Percentiles rank a stretch among this genome's conserved stretches.
phyloP scores from a whole-genome alignment of 2,329 filamentous ascomycete species.

The Metarhizium sp. region DNA sequence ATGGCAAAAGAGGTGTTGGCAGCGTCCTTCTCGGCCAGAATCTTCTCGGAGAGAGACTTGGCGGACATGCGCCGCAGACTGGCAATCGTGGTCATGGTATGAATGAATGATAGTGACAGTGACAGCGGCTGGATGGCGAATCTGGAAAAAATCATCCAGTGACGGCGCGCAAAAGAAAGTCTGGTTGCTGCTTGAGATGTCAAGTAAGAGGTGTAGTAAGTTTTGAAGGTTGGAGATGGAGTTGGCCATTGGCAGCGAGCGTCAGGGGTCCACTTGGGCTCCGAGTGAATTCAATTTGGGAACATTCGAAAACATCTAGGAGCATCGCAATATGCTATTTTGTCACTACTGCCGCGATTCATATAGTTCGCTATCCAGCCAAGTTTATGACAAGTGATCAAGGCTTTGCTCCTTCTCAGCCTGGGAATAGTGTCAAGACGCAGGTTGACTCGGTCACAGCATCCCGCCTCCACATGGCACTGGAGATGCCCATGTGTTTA shows the following conservation, averaged over 20 bases:
- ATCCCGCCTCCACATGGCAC: not conserved
- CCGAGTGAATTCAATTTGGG: not conserved
- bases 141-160: not conserved
- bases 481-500: not conserved
- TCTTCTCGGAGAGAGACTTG: slow-evolving; percentile 55
- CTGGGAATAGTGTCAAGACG: too few relatives aligned
- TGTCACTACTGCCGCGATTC: too few relatives aligned
- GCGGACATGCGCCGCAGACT: slow-evolving; percentile 59
- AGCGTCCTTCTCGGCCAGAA: slow-evolving; percentile 40
- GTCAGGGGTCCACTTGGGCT: not conserved
- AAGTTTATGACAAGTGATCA: too few relatives aligned
- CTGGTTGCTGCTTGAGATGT: too few relatives aligned
- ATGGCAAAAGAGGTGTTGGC: slow-evolving; percentile 51
- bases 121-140: not conserved
- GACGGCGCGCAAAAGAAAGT: not conserved
- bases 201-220: not conserved
- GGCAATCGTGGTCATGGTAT: slow-evolving; percentile 44
- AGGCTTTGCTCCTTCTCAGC: too few relatives aligned
- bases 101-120: not conserved
- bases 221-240: too few relatives aligned
- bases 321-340: too few relatives aligned
- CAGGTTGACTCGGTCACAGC: too few relatives aligned
- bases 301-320: too few relatives aligned
- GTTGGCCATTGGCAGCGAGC: too few relatives aligned
- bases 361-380: too few relatives aligned